Evolutionary conservation across 192 early-diverging fungal genomes (phyloP), one percentile per base, ranked within the genome.

Genomic region (Cetraspora pellucida): DNA sequence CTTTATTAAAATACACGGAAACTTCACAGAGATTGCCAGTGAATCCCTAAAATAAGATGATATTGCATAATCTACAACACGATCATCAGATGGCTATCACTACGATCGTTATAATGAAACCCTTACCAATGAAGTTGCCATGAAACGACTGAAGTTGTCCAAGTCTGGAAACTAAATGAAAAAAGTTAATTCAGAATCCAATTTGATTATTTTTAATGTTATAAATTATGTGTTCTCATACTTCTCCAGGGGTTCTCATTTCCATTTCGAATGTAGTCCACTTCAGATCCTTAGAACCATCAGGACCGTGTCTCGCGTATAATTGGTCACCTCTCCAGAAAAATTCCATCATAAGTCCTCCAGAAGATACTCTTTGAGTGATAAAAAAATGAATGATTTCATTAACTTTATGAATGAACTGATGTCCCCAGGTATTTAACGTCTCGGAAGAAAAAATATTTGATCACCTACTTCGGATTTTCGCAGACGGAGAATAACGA

Each of bases 401-500:
- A 7, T 3, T 1, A 7, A 23, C n/a, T 37, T 71, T 10, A 25
- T 10, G 31, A 37, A 37, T 37, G 31, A 37, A 37, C 31, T 37
- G n/a, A n/a, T n/a, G n/a, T n/a, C n/a, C n/a, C 5, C 5, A 37
- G 1, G 31, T 3, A 37, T 37, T 37, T 1, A 37, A 37, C 31
- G n/a, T 37, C 5, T 2, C 6, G 21, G 70, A 23, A 59, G 16
- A 27, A 55, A 74, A 27, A 3, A 57, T 17, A n/a, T 4, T 10
- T 58, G 23, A 25, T 25, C 7, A n/a, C 88, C 82, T 82, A 90
- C 89, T 95, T 93, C 45, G 95, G 95, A 66, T 93, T 90, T 77
- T 97, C 95, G 60, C 91, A 93, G 10, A 97, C 91, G 10, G 92
- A 92, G 78, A 97, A 97, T 44, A 97, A 81, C n/a, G 90, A 92